Conservation (phyloP, 257 asterid species). For the Solanum virginianum region DNA sequence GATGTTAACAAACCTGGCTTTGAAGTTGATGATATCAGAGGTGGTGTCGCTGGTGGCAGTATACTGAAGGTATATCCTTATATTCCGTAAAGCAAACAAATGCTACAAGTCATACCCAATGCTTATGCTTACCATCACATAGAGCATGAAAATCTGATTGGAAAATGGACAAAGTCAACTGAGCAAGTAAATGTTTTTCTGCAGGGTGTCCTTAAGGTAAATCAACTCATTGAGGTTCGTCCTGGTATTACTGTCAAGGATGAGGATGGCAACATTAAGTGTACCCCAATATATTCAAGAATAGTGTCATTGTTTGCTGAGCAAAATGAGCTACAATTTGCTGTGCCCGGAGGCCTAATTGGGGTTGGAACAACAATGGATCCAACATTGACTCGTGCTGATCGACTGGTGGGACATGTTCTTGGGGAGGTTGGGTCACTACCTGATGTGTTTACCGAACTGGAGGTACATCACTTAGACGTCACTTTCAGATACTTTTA, state of each 20-base stretch:
- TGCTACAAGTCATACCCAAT: background rate
- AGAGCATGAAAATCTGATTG: background rate
- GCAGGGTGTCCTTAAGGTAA: slow-evolving; percentile 94
- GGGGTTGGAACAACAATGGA: slow-evolving; percentile 99
- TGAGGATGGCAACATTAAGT: slow-evolving; percentile 71
- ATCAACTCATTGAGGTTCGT: slow-evolving; percentile 90
- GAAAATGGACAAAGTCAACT: background rate
- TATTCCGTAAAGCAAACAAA: background rate
- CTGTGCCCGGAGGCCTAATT: slow-evolving; percentile 98
- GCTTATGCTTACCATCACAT: background rate
- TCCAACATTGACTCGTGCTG: slow-evolving; percentile 98
- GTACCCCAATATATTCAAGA: slow-evolving; percentile 92
- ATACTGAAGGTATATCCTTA: slow-evolving; percentile 61
- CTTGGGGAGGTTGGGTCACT: slow-evolving; percentile 98
- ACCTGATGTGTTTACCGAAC: slow-evolving; percentile 78
- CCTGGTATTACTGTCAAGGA: slow-evolving; percentile 96
- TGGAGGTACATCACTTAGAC: slow-evolving; percentile 47
- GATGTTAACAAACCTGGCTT: slow-evolving; percentile 97
- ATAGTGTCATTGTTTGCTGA: slow-evolving; percentile 87
- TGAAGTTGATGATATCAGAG: slow-evolving; percentile 91
- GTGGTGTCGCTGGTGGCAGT: slow-evolving; percentile 99
- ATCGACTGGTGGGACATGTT: slow-evolving; percentile 96
- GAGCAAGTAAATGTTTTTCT: background rate
- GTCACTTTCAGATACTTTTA: background rate
- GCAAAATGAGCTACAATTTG: slow-evolving; percentile 89